A percentile compares a stretch with the other conserved stretches of the same genome.
Evolutionary conservation across 2,329 filamentous ascomycete genomes (phyloP).

Genomic region (Fusarium heterosporum): DNA sequence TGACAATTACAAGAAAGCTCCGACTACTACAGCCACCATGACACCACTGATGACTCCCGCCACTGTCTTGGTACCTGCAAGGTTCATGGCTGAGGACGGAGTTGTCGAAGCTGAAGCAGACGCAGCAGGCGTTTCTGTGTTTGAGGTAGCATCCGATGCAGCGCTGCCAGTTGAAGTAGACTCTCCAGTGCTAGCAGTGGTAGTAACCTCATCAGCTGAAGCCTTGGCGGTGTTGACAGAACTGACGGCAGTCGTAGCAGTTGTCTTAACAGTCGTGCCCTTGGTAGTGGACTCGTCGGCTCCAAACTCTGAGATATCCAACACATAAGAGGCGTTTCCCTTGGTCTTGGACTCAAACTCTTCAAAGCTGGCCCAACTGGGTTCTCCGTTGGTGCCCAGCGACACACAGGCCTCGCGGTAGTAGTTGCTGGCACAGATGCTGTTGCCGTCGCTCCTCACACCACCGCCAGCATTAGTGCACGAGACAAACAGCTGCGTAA

Average conservation of each 20-base stretch:
- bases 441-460: constrained; percentile 31
- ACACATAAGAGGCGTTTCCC: constrained; percentile 21
- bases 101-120: not conserved
- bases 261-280: not conserved
- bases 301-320: constrained; percentile 29
- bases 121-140: not conserved
- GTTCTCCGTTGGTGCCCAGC: constrained; percentile 14
- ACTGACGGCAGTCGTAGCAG: constrained; percentile 13
- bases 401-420: constrained; percentile 34
- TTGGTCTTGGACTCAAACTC: not conserved
- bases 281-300: constrained; percentile 2
- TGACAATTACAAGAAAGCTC: not conserved
- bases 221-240: not conserved
- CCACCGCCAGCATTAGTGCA: constrained; percentile 36
- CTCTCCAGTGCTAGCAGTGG: not conserved
- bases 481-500: constrained; percentile 41
- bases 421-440: constrained; percentile 33
- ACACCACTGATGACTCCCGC: not conserved
- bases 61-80: not conserved
- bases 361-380: constrained; percentile 35
- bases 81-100: constrained; percentile 5
- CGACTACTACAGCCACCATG: not conserved
- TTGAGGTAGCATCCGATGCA: not conserved
- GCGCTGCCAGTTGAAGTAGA: not conserved
- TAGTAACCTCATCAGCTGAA: not conserved